Conservation (phyloP, 495 filamentous ascomycete genomes). For the Trichoderma asperelloides region DNA sequence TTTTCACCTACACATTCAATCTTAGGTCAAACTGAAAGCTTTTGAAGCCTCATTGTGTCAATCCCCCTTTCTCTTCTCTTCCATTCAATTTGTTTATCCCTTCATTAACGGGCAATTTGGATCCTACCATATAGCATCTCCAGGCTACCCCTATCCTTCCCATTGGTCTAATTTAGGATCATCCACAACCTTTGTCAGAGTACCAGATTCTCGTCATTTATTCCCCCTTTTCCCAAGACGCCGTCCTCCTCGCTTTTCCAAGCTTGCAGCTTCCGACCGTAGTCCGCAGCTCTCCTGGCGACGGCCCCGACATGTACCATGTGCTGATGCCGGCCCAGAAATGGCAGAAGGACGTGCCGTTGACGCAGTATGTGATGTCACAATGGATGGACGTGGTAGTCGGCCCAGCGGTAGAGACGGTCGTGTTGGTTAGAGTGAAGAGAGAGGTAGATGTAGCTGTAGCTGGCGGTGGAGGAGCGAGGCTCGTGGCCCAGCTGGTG, state of each 20-base stretch:
- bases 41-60: no score
- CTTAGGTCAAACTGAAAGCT: no score
- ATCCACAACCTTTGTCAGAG: neutral
- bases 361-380: conserved; percentile 20
- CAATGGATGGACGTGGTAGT: conserved; percentile 10
- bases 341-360: conserved; percentile 18
- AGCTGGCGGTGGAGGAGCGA: neutral
- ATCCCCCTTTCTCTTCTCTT: no score
- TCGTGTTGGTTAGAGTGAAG: neutral
- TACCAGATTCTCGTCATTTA: neutral
- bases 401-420: neutral
- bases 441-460: neutral
- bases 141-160: neutral
- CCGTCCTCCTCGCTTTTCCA: neutral
- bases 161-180: neutral
- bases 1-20: no score
- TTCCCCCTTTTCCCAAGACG: neutral
- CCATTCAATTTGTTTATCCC: no score
- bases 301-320: conserved; percentile 21
- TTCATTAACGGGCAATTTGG: no score
- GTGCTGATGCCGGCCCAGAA: conserved; percentile 23
- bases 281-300: conserved; percentile 20
- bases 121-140: no score
- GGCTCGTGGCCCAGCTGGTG: neutral
- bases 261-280: conserved; percentile 18